phyloP scores from a whole-genome alignment of 768 basidiomycete species.

The Tylopilus cervinicoccineus region DNA sequence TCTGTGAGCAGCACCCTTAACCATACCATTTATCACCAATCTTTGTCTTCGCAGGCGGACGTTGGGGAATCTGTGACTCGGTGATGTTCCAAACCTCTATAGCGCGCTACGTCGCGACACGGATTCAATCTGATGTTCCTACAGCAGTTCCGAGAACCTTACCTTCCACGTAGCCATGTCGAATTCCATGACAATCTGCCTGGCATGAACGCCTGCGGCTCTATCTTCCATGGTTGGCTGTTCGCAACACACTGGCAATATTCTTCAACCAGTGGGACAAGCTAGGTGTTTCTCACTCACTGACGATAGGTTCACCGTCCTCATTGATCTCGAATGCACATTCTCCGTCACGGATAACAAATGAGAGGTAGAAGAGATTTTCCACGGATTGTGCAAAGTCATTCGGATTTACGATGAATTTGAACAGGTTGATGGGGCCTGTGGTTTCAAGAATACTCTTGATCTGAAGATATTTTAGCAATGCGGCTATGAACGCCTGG shows the following conservation, averaged over 20 bases:
- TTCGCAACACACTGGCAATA: slow-evolving; percentile 53
- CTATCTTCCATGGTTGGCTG: slow-evolving; percentile 64
- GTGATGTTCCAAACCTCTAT: slow-evolving; percentile 84
- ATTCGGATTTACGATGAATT: slow-evolving; percentile 84
- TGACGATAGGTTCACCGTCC: slow-evolving; percentile 70
- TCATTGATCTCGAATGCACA: slow-evolving; percentile 67
- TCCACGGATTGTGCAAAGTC: slow-evolving; percentile 94
- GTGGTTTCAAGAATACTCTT: slow-evolving; percentile 50
- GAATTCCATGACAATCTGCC: slow-evolving; percentile 88
- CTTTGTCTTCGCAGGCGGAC: slow-evolving; percentile 53
- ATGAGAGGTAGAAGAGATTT: slow-evolving; percentile 93
- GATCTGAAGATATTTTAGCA: slow-evolving; percentile 43
- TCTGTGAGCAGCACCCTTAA: slow-evolving; percentile 21
- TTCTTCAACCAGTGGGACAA: not conserved
- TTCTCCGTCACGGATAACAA: slow-evolving; percentile 83
- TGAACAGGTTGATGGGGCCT: slow-evolving; percentile 72
- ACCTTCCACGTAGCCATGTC: slow-evolving; percentile 91
- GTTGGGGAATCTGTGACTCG: slow-evolving; percentile 69
- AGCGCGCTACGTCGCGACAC: slow-evolving; percentile 54
- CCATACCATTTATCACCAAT: slow-evolving; percentile 75
- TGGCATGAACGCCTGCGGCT: slow-evolving; percentile 58
- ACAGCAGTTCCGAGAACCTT: slow-evolving; percentile 15
- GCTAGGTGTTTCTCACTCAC: slow-evolving; percentile 40
- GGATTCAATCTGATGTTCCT: not conserved
- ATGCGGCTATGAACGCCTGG: not conserved